Conservation (phyloP, 768 basidiomycete genomes). For the Lactarius indigo region DNA sequence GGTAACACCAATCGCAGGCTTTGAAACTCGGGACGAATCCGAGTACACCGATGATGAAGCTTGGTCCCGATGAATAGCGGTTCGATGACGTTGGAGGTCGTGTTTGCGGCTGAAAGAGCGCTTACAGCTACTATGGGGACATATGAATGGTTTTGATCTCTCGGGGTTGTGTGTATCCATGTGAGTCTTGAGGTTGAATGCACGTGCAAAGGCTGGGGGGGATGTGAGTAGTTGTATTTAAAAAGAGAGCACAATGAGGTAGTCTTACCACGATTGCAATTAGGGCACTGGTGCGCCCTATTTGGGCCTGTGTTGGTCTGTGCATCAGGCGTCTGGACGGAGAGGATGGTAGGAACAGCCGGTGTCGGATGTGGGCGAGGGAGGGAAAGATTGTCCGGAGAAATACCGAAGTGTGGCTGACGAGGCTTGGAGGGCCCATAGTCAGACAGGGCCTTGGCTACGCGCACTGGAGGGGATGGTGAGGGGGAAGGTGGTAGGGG, state of each 20-base stretch:
- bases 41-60: constrained; percentile 27
- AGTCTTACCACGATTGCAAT: constrained; percentile 65
- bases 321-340: constrained; percentile 37
- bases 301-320: constrained; percentile 57
- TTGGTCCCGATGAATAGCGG: constrained; percentile 62
- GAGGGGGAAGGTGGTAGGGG: constrained; percentile 19
- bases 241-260: constrained; percentile 14
- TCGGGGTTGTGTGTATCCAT: constrained; percentile 93
- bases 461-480: constrained; percentile 24
- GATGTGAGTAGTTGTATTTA: constrained; percentile 4
- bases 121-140: constrained; percentile 80
- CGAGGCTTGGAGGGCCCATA: constrained; percentile 24
- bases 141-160: constrained; percentile 83
- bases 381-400: constrained; percentile 39
- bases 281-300: constrained; percentile 74
- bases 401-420: constrained; percentile 30
- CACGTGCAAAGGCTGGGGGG: constrained; percentile 76
- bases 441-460: constrained; percentile 21
- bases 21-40: constrained; percentile 22
- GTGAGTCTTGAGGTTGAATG: constrained; percentile 94
- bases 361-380: constrained; percentile 46
- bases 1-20: constrained; percentile 20
- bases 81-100: constrained; percentile 85
- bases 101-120: constrained; percentile 94
- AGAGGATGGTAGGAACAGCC: constrained; percentile 38